These are phyloP conservation scores for Nakataea oryzae DNA, from an alignment of 2,329 filamentous ascomycete species.

Conservation along the genomic window DNA sequence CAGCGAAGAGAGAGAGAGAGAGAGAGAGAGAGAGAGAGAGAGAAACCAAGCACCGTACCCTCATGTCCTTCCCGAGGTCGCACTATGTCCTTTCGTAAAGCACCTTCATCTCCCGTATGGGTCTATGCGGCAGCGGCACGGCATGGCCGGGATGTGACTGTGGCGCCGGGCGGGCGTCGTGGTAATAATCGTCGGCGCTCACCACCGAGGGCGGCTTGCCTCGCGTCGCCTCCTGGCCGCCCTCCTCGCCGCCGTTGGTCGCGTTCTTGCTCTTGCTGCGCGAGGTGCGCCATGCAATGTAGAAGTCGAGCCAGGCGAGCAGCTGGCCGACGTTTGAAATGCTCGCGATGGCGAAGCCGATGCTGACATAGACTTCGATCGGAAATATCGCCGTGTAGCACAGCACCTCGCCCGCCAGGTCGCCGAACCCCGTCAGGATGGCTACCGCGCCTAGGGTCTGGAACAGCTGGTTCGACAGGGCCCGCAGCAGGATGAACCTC, in stretches of 20 bases:
- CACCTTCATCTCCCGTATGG: background rate
- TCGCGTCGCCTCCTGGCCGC: background rate
- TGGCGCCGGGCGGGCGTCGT: too few species aligned
- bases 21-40: background rate
- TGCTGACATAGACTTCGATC: slow-evolving; percentile 14
- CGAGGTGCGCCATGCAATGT: slow-evolving; percentile 1
- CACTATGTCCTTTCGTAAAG: background rate
- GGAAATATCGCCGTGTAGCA: slow-evolving; percentile 16
- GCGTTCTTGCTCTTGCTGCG: background rate
- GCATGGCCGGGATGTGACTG: too few species aligned
- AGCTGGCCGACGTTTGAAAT: slow-evolving; percentile 1
- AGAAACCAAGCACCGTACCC: too few species aligned
- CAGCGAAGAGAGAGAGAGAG: background rate
- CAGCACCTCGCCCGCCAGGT: slow-evolving; percentile 15
- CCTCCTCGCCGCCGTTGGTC: slow-evolving; percentile 1
- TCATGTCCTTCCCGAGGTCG: background rate
- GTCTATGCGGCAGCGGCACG: background rate
- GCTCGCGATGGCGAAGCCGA: slow-evolving; percentile 14
- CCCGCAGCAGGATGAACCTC: slow-evolving; percentile 7
- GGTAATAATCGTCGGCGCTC: background rate
- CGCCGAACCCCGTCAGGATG: slow-evolving; percentile 16
- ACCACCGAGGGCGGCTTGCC: background rate
- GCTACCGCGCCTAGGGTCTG: slow-evolving; percentile 13
- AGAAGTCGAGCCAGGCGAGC: slow-evolving; percentile 3
- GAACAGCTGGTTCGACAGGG: slow-evolving; percentile 16